These are phyloP conservation scores for Hypoxylon trugodes DNA, from an alignment of 495 filamentous ascomycete genomes.

Conservation along the genomic window DNA sequence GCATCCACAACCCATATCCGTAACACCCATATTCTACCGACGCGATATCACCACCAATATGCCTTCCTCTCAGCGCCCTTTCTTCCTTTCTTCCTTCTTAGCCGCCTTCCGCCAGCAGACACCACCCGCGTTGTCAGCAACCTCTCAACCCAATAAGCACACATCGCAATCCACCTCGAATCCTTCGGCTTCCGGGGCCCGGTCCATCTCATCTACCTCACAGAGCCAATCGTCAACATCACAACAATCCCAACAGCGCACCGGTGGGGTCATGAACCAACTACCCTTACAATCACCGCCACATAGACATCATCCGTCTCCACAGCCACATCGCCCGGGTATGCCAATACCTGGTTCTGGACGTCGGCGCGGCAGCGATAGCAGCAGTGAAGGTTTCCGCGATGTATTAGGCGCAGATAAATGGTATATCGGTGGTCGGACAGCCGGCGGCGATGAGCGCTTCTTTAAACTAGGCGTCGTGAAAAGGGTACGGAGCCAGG, in stretches of 20 bases:
- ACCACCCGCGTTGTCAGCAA: conserved; percentile 44
- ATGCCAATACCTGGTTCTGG: conserved; percentile 51
- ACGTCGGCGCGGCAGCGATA: conserved; percentile 78
- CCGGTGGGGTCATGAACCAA: conserved; percentile 51
- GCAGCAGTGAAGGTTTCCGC: conserved; percentile 78
- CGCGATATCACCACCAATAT: conserved; percentile 49
- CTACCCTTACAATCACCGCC: conserved; percentile 56
- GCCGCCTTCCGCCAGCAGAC: conserved; percentile 74
- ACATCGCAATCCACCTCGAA: conserved; percentile 39
- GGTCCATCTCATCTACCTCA: conserved; percentile 52
- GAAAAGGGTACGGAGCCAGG: conserved; percentile 62
- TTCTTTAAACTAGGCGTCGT: conserved; percentile 78
- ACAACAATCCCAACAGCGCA: conserved; percentile 47
- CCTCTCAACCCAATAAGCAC: conserved; percentile 57
- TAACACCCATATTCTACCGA: background rate
- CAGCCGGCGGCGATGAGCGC: conserved; percentile 83
- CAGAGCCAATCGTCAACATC: conserved; percentile 42
- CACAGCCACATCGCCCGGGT: conserved; percentile 36
- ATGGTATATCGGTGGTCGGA: conserved; percentile 90
- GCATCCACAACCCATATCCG: background rate
- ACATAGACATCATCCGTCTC: conserved; percentile 33
- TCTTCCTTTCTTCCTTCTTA: conserved; percentile 83
- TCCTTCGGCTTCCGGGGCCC: conserved; percentile 46
- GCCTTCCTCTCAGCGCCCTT: conserved; percentile 78
- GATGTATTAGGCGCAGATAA: conserved; percentile 78